Percentiles rank a stretch among this genome's conserved stretches.
Evolutionary conservation across 495 filamentous ascomycete genomes (phyloP).

Genomic region (Xylaria palmicola): DNA sequence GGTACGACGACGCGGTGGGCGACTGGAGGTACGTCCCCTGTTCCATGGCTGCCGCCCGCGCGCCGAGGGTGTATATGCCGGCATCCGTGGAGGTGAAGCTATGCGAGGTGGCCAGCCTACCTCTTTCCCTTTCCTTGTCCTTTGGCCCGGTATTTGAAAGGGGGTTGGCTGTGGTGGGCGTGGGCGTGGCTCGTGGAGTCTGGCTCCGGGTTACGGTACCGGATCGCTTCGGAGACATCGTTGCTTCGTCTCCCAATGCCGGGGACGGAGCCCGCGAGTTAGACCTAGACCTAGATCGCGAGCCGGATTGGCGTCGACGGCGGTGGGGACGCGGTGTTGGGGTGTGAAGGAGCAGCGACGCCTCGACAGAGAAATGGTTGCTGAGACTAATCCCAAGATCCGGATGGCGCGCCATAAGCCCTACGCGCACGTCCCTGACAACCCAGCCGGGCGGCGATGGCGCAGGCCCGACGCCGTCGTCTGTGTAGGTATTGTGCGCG

Average conservation of each 20-base stretch:
- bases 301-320: neutral
- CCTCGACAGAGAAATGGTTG: conserved; percentile 88
- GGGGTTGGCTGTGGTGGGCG: neutral
- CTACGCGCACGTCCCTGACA: conserved; percentile 65
- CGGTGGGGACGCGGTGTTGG: conserved; percentile 4
- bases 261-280: neutral
- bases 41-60: conserved; percentile 35
- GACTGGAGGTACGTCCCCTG: conserved; percentile 41
- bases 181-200: conserved; percentile 13
- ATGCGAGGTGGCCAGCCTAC: conserved; percentile 22
- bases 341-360: conserved; percentile 53
- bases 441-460: conserved; percentile 53
- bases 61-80: conserved; percentile 72
- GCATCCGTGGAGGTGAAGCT: conserved; percentile 65
- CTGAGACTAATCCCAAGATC: conserved; percentile 78
- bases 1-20: conserved; percentile 23
- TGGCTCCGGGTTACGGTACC: conserved; percentile 15
- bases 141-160: neutral
- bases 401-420: conserved; percentile 83
- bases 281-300: conserved; percentile 2
- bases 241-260: neutral
- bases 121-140: neutral
- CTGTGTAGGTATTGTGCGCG: conserved; percentile 18
- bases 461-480: conserved; percentile 16
- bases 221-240: conserved; percentile 22